phyloP scores from a whole-genome alignment of 257 asterid species.

The Parsonsia alboflavescens region DNA sequence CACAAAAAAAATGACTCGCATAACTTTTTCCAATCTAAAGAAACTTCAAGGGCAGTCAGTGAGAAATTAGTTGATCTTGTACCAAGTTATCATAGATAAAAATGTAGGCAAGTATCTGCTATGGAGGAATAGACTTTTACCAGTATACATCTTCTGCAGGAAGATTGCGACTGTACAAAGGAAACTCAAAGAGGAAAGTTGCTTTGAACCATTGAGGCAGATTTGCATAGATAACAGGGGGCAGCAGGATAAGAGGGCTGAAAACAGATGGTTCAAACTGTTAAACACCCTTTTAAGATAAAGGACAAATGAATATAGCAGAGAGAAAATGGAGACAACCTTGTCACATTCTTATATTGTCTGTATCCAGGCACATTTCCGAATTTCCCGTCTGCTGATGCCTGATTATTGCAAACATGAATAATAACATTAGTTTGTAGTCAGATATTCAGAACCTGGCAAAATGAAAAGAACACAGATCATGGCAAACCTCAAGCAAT shows the following conservation, averaged over 20 bases:
- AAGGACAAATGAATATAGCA: neutral
- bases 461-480: neutral
- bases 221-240: slow-evolving; percentile 69
- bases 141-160: slow-evolving; percentile 61
- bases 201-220: slow-evolving; percentile 73
- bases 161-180: slow-evolving; percentile 71
- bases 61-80: no score
- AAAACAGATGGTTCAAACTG: slow-evolving; percentile 13
- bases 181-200: slow-evolving; percentile 72
- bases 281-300: slow-evolving; percentile 1
- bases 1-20: no score
- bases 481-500: slow-evolving; percentile 62
- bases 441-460: neutral
- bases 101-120: neutral
- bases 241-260: slow-evolving; percentile 91
- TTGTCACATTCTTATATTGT: slow-evolving; percentile 73
- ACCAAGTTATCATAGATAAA: neutral
- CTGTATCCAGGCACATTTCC: slow-evolving; percentile 58
- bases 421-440: slow-evolving; percentile 3
- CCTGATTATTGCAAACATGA: slow-evolving; percentile 32
- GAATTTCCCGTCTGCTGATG: slow-evolving; percentile 74
- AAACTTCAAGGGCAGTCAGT: no score
- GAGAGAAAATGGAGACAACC: slow-evolving; percentile 38
- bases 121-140: slow-evolving; percentile 28
- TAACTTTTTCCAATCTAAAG: no score